These are phyloP conservation scores for Phytopythium sindhum DNA, from an alignment of 352 stramenopile species.

Conservation along the genomic window DNA sequence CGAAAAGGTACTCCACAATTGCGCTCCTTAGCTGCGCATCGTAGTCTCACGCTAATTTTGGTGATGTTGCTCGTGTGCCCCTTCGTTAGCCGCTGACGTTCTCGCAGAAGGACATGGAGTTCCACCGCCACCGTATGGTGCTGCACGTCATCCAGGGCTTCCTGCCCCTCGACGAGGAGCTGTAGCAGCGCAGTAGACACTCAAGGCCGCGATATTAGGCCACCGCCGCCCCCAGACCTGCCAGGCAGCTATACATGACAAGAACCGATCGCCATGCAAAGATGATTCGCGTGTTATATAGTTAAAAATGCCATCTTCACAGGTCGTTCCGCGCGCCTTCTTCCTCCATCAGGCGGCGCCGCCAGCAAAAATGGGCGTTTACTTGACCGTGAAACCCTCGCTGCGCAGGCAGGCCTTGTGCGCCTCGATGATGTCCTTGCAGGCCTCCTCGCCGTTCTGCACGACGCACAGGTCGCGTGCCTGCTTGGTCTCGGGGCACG, in stretches of 20 bases:
- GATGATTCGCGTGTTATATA: background rate
- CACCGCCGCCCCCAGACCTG: too few relatives aligned
- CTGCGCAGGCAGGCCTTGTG: slow-evolving; percentile 96
- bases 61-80: background rate
- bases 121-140: slow-evolving; percentile 81
- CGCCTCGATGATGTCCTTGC: slow-evolving; percentile 94
- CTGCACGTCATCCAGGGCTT: slow-evolving; percentile 63
- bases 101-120: slow-evolving; percentile 80
- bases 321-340: background rate
- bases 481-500: slow-evolving; percentile 96
- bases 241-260: background rate
- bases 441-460: slow-evolving; percentile 89
- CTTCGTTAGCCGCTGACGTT: slow-evolving; percentile 51
- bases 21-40: background rate
- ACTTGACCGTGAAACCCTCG: slow-evolving; percentile 96
- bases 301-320: background rate
- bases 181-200: slow-evolving; percentile 22
- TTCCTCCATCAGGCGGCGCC: background rate
- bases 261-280: background rate
- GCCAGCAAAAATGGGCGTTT: slow-evolving; percentile 10
- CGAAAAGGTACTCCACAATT: slow-evolving; percentile 39
- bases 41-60: background rate
- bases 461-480: slow-evolving; percentile 91
- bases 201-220: background rate
- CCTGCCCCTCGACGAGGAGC: slow-evolving; percentile 63